phyloP scores from a whole-genome alignment of 2,329 filamentous ascomycete genomes.

The Ophiostoma angusticollis region DNA sequence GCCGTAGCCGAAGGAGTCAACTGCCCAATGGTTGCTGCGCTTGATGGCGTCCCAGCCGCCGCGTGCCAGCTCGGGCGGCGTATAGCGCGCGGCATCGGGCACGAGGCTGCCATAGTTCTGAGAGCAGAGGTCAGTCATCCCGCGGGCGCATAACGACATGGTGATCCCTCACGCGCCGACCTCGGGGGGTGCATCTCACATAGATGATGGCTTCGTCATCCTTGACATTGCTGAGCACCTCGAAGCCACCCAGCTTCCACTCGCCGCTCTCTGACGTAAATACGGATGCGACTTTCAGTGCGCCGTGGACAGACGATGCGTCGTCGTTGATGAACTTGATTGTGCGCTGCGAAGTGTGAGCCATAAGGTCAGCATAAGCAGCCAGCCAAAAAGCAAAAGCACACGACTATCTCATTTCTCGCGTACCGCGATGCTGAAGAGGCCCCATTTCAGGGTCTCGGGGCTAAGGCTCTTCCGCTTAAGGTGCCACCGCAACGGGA shows the following conservation, averaged over 20 bases:
- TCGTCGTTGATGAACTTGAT: constrained; percentile 95
- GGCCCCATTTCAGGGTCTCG: constrained; percentile 93
- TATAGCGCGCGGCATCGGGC: constrained; percentile 73
- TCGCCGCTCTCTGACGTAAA: constrained; percentile 94
- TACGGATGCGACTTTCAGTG: constrained; percentile 70
- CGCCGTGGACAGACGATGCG: constrained; percentile 81
- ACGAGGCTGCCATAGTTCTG: constrained; percentile 78
- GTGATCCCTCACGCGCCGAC: background rate
- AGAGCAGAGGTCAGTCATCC: background rate
- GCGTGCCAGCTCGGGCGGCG: constrained; percentile 73
- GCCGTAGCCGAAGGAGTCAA: constrained; percentile 81
- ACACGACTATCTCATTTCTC: constrained; percentile 11
- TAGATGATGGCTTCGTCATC: constrained; percentile 92
- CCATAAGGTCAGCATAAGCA: background rate
- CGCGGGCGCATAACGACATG: background rate
- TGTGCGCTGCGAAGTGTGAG: constrained; percentile 47
- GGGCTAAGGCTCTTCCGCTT: constrained; percentile 76
- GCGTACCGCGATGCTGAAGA: constrained; percentile 68
- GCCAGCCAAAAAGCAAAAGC: background rate
- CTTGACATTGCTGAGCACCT: constrained; percentile 86
- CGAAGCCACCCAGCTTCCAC: constrained; percentile 93
- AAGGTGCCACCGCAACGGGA: constrained; percentile 79
- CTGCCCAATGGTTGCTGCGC: constrained; percentile 62
- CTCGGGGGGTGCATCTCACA: constrained; percentile 27
- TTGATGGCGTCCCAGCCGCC: constrained; percentile 89